Conservation (phyloP, 192 early-diverging fungal species). For the Coemansia sp. region DNA sequence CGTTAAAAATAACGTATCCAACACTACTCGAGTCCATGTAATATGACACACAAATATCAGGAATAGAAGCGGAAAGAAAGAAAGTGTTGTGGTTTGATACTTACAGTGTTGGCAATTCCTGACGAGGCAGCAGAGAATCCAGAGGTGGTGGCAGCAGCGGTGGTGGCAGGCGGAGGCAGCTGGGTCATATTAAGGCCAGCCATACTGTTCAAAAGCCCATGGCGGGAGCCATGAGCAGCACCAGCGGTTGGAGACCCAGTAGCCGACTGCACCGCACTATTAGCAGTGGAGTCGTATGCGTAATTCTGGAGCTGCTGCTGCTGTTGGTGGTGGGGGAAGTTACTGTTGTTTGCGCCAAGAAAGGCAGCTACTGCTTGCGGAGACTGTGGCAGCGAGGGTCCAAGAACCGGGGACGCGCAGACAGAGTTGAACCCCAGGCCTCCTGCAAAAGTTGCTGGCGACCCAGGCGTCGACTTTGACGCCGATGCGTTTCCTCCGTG, state of each 20-base stretch:
- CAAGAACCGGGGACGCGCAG: constrained; percentile 35
- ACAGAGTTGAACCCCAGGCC: constrained; percentile 44
- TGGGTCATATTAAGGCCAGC: constrained; percentile 46
- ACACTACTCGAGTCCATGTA: background rate
- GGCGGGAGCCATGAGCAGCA: constrained; percentile 8
- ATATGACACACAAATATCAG: background rate
- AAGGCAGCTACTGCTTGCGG: constrained; percentile 8
- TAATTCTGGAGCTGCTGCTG: constrained; percentile 7
- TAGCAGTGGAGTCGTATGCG: constrained; percentile 24
- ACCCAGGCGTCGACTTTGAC: constrained; percentile 42
- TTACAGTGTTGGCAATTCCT: constrained; percentile 16
- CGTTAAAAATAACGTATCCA: no score
- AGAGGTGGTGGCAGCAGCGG: background rate
- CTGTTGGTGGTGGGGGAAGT: background rate
- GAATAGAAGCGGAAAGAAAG: background rate
- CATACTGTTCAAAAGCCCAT: constrained; percentile 37
- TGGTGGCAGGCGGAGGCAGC: constrained; percentile 29
- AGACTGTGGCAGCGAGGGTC: constrained; percentile 24
- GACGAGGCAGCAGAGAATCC: background rate
- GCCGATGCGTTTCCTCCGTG: constrained; percentile 4
- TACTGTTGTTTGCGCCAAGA: background rate
- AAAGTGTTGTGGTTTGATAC: background rate
- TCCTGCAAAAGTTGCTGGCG: constrained; percentile 25
- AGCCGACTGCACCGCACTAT: constrained; percentile 49
- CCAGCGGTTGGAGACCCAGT: constrained; percentile 32